Percentiles rank a stretch among this genome's conserved stretches.
Conservation (phyloP, 2,329 filamentous ascomycete genomes). For the Claviceps sp. region DNA sequence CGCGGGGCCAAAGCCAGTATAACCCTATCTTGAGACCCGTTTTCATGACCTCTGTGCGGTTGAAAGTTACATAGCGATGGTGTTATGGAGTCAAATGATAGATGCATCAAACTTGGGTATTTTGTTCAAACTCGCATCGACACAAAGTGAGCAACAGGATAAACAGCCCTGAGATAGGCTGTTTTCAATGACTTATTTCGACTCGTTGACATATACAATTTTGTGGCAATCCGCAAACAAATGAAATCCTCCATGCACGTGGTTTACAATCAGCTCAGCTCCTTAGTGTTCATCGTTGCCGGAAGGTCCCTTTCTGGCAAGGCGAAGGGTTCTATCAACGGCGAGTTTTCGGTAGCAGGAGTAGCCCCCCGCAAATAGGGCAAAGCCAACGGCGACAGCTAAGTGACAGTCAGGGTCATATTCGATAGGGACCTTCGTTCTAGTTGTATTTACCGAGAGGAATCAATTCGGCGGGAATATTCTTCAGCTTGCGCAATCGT, state of each 20-base stretch:
- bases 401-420: constrained; percentile 3
- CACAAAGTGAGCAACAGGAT: constrained; percentile 11
- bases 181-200: constrained; percentile 7
- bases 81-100: constrained; percentile 22
- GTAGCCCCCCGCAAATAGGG: constrained; percentile 69
- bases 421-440: background rate
- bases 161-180: background rate
- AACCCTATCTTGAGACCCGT: constrained; percentile 14
- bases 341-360: constrained; percentile 70
- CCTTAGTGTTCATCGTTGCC: constrained; percentile 20
- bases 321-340: constrained; percentile 84
- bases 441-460: constrained; percentile 58
- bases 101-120: constrained; percentile 7
- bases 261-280: background rate
- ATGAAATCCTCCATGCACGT: constrained; percentile 2
- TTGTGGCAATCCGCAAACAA: constrained; percentile 4
- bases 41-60: constrained; percentile 7
- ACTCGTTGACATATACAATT: constrained; percentile 10
- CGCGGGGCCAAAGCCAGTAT: constrained; percentile 75
- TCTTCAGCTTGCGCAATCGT: constrained; percentile 77
- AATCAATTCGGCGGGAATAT: constrained; percentile 85
- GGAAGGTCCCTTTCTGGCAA: constrained; percentile 52
- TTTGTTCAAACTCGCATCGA: constrained; percentile 9
- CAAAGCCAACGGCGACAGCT: constrained; percentile 82
- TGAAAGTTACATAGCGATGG: constrained; percentile 30